phyloP scores from a whole-genome alignment of 176 grass and related monocot genomes.

The Triticum timopheevii region DNA sequence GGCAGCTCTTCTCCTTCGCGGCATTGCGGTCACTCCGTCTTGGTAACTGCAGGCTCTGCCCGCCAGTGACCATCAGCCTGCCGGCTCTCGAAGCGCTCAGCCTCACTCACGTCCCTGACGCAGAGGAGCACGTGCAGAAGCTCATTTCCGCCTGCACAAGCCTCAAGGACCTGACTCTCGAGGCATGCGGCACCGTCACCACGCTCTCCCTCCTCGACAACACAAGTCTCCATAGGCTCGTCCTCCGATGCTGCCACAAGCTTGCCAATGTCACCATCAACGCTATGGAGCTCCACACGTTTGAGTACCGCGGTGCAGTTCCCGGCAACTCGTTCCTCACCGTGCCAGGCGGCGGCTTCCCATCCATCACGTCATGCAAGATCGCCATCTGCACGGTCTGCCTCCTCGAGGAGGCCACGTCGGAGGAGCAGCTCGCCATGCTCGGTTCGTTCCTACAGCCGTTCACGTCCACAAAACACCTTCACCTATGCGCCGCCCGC shows the following conservation, averaged over 20 bases:
- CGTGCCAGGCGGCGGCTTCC: neutral
- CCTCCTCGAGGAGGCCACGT: neutral
- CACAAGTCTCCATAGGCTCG: neutral
- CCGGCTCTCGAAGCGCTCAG: neutral
- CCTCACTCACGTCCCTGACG: neutral
- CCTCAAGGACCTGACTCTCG: conserved; percentile 13
- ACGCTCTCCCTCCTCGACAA: neutral
- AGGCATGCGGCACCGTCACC: neutral
- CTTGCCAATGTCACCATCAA: neutral
- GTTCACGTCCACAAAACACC: neutral
- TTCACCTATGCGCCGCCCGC: neutral
- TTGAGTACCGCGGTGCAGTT: too few relatives aligned
- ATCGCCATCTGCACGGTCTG: conserved; percentile 6
- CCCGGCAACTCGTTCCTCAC: neutral
- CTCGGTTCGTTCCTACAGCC: neutral
- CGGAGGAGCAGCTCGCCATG: neutral
- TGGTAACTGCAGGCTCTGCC: neutral
- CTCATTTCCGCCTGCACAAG: conserved; percentile 4
- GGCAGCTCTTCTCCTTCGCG: neutral
- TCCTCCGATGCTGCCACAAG: neutral
- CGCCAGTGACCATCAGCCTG: neutral
- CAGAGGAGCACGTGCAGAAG: neutral
- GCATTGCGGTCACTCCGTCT: neutral
- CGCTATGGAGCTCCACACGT: neutral
- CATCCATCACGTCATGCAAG: neutral